Conservation (phyloP, 768 basidiomycete species). For the Lepiota venenata region DNA sequence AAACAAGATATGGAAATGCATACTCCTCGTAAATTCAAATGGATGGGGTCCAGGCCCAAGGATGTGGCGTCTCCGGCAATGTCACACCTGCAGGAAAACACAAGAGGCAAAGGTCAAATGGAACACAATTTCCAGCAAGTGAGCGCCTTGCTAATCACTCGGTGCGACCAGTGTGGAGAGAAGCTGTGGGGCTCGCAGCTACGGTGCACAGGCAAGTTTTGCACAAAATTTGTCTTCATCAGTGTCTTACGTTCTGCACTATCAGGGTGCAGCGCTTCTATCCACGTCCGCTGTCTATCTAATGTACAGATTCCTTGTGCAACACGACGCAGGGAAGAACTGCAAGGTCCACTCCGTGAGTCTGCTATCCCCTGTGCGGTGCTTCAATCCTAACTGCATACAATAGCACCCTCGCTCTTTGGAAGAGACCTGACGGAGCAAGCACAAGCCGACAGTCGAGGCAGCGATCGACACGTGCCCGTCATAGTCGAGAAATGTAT, state of each 20-base stretch:
- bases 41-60: constrained; percentile 58
- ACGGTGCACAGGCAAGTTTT: constrained; percentile 76
- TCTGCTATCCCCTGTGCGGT: constrained; percentile 11
- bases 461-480: constrained; percentile 66
- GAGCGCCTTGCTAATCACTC: constrained; percentile 82
- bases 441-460: constrained; percentile 61
- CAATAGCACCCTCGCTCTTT: constrained; percentile 83
- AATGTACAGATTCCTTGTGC: constrained; percentile 67
- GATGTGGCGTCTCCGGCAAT: constrained; percentile 32
- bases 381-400: constrained; percentile 13
- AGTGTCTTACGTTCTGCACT: not conserved
- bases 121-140: constrained; percentile 90
- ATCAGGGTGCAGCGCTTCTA: constrained; percentile 76
- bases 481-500: constrained; percentile 96
- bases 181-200: constrained; percentile 99
- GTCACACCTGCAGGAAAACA: constrained; percentile 23
- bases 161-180: constrained; percentile 95
- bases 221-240: not conserved
- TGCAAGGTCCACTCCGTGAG: constrained; percentile 36
- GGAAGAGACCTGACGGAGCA: constrained; percentile 88
- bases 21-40: constrained; percentile 65
- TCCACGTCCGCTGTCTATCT: constrained; percentile 83
- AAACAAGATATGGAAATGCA: constrained; percentile 45
- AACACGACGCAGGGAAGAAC: constrained; percentile 43
- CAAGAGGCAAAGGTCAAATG: constrained; percentile 33